Base-by-base conservation (phyloP, 768 basidiomycete genomes). In the Trametes punicea region DNA sequence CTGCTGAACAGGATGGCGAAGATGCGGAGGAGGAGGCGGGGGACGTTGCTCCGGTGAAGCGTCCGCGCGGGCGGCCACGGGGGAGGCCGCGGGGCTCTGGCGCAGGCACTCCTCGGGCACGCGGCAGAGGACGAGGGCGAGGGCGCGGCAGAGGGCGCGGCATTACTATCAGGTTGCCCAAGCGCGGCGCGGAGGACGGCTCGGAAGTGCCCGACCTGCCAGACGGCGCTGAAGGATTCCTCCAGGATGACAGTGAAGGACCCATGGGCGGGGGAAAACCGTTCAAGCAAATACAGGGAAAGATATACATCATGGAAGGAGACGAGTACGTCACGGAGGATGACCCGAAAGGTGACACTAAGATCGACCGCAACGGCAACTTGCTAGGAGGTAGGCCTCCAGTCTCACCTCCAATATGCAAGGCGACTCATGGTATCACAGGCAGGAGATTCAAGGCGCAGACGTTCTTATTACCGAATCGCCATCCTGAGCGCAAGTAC, bases 321-420 rank as follows among this genome's bases (percentile, higher is more conserved):
- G 96, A 98, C 68, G 96, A 98, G 73, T 85, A 93, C 60, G 73
- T 88, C 45, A 87, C 93, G 6, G 84, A 85, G 1, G 81, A 92
- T 44, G 89, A 98, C 65, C 78, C 83, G 49, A 91, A 86, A 62
- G 97, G 96, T 5, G 87, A 98, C 70, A 81, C 85, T 57, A 99
- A 99, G 75, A 89, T 99, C 21, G 95, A 98, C 67, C 75, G 74
- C 58, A 79, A 84, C 58, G 97, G 96, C 13, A 86, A 85, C 61
- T 69, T 98, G 25, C 80, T 92, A 6, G 95, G 87, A 57, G 93
- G 94, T 93, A 65, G 62, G 46, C 21, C n/a, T 13, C 21, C 6
- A 1, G 51, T 2, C 51, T 33, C 51, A 40, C 41, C n/a, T 39
- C 20, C 38, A 23, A 13, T 6, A 26, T 38, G 44, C 23, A 13